Evolutionary conservation across 257 asterid genomes (phyloP).

Genomic region (Solanum tarapatanum): DNA sequence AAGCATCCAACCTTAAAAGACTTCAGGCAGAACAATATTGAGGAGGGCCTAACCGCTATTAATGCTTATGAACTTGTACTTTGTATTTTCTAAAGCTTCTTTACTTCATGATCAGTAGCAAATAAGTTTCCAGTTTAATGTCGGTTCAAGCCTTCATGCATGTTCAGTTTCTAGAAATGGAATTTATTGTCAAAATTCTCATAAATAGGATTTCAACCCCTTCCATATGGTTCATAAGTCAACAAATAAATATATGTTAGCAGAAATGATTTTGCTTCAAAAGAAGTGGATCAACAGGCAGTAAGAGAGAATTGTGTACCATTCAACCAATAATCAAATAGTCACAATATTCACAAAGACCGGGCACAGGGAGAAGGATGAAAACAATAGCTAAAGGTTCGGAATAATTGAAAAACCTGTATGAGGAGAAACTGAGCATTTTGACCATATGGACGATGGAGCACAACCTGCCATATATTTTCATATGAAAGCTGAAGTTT

Average conservation of each 20-base stretch:
- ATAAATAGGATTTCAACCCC: neutral
- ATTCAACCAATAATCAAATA: neutral
- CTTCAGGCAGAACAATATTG: neutral
- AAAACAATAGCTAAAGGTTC: neutral
- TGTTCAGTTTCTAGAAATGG: neutral
- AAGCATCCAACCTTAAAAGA: neutral
- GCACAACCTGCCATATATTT: constrained; percentile 62
- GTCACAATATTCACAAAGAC: neutral
- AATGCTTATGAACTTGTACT: neutral
- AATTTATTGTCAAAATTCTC: neutral
- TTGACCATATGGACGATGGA: constrained; percentile 20
- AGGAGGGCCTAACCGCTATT: neutral
- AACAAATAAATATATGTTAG: neutral
- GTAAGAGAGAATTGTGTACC: neutral
- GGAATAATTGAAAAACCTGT: constrained; percentile 42
- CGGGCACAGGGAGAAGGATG: neutral
- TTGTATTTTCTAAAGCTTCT: neutral
- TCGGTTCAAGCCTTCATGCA: neutral
- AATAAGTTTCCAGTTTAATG: neutral
- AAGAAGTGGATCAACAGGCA: neutral
- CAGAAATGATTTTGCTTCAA: neutral
- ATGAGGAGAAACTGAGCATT: constrained; percentile 34
- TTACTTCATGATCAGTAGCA: neutral
- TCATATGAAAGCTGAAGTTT: constrained; percentile 68
- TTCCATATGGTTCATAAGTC: neutral